A percentile compares a stretch with the other conserved stretches of the same genome.
Evolutionary conservation across 331 rosid genomes (phyloP).

Genomic region (Erythrophleum ivorense): DNA sequence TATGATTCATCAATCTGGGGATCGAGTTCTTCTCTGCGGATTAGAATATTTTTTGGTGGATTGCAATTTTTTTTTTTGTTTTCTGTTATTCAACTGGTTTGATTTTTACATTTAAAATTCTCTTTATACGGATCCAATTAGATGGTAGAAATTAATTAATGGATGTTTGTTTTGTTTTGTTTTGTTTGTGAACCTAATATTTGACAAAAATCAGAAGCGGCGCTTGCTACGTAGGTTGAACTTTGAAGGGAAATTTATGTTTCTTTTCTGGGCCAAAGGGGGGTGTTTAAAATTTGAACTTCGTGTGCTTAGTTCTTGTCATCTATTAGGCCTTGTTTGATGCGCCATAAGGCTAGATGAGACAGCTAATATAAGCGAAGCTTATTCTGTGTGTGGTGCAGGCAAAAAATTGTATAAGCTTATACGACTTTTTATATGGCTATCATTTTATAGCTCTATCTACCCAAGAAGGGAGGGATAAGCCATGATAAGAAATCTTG

Average conservation of each 20-base stretch:
- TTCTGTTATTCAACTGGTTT: neutral
- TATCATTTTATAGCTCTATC: too few species aligned
- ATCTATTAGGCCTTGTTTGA: neutral
- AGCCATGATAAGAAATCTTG: neutral
- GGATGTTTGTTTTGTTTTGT: conserved; percentile 11
- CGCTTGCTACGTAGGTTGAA: conserved; percentile 22
- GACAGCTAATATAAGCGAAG: neutral
- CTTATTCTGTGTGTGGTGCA: neutral
- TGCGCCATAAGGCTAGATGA: neutral
- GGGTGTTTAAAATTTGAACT: neutral
- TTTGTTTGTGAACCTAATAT: conserved; percentile 23
- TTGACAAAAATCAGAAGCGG: conserved; percentile 15
- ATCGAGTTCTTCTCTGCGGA: neutral
- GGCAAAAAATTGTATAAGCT: neutral
- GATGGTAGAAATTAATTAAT: neutral
- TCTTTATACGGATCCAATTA: neutral
- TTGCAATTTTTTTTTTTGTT: conserved; percentile 14
- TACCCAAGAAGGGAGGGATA: neutral
- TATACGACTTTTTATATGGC: neutral
- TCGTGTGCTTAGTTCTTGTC: neutral
- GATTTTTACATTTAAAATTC: neutral
- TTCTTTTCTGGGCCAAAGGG: neutral
- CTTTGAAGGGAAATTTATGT: neutral
- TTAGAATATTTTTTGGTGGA: conserved; percentile 19
- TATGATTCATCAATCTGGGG: neutral